These are phyloP conservation scores for Citrus inodora DNA, from an alignment of 345 rosid genomes.

Conservation along the genomic window DNA sequence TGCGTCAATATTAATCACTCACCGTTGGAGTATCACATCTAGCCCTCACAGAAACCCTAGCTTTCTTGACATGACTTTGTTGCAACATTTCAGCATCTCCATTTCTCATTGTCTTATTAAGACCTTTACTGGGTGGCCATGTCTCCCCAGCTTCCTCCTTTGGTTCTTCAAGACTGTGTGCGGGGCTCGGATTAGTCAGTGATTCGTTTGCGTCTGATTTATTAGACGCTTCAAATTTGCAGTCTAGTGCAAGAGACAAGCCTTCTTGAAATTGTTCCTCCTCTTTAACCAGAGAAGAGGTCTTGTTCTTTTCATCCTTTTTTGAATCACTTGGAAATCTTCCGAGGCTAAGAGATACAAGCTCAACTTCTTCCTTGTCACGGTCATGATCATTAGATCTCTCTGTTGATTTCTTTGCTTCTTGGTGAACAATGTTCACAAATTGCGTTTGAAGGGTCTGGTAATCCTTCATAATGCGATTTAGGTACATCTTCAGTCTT, in stretches of 20 bases:
- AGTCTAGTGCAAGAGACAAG: slow-evolving; percentile 49
- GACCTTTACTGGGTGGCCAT: slow-evolving; percentile 34
- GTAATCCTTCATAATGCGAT: slow-evolving; percentile 59
- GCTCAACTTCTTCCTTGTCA: slow-evolving; percentile 42
- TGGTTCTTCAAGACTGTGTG: slow-evolving; percentile 30
- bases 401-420: slow-evolving; percentile 22
- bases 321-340: slow-evolving; percentile 35
- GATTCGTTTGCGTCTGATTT: slow-evolving; percentile 28
- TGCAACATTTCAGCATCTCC: slow-evolving; percentile 51
- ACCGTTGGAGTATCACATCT: slow-evolving; percentile 91
- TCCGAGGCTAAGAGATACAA: slow-evolving; percentile 77
- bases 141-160: slow-evolving; percentile 48
- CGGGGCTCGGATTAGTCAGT: slow-evolving; percentile 27
- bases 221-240: slow-evolving; percentile 42
- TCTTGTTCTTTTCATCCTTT: slow-evolving; percentile 30
- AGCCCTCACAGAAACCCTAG: slow-evolving; percentile 88
- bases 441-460: slow-evolving; percentile 53
- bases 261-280: slow-evolving; percentile 22
- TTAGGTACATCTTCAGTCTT: slow-evolving; percentile 55
- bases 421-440: slow-evolving; percentile 38
- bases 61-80: slow-evolving; percentile 65
- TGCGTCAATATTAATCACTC: slow-evolving; percentile 14
- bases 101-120: slow-evolving; percentile 34
- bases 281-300: slow-evolving; percentile 15
- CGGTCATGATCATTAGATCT: background rate